Base-by-base conservation (phyloP, 2,329 filamentous ascomycete species). In the Alternaria arbusti region DNA sequence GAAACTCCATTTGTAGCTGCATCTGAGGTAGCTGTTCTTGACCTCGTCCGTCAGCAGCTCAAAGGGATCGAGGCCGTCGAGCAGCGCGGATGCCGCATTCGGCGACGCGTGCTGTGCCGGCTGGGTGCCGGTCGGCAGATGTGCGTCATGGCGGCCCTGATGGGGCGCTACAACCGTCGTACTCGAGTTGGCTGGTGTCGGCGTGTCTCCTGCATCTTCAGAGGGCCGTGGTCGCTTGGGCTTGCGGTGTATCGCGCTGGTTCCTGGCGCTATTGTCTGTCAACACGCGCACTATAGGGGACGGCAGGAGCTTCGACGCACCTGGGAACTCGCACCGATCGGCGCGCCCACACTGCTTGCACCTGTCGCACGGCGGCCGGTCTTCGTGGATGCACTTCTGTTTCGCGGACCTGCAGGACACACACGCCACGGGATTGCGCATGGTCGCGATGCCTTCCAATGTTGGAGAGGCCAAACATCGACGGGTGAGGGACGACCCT, bases 1-100 rank as follows among this genome's bases (percentile, higher is more conserved):
- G 70, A 81, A 81, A 68, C 78, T 78, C 79, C 79, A 81, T 69
- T 81, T 81, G 75, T 81, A 81, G 26, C 74, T 73, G 67, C 79
- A 81, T 13, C 79, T 67, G 61, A 81, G 66, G 52, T 80, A 81
- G 68, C 75, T 78, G 68, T 80, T 80, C 72, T 79, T 80, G 57
- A 81, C 79, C 69, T 81, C 79, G 61, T 81, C 79, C 4, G 78
- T 81, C 52, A 81, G 68, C 52, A 80, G 73, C 40, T 77, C 75
- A 45, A 79, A 81, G 8, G 79, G 78, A 67, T 80, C 78, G 23
- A 79, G 65, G 57, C 73, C 67, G 52, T 78, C 77, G 55, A 79
- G 70, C 45, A 71, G 62, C 43, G 72, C 67, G 52, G 72, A 70
- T 68, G 73, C 72, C 63, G 73, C 65, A 25, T 40, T 69, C 67